Conservation (phyloP, 768 basidiomycete species). For the Phallus indusiatus region DNA sequence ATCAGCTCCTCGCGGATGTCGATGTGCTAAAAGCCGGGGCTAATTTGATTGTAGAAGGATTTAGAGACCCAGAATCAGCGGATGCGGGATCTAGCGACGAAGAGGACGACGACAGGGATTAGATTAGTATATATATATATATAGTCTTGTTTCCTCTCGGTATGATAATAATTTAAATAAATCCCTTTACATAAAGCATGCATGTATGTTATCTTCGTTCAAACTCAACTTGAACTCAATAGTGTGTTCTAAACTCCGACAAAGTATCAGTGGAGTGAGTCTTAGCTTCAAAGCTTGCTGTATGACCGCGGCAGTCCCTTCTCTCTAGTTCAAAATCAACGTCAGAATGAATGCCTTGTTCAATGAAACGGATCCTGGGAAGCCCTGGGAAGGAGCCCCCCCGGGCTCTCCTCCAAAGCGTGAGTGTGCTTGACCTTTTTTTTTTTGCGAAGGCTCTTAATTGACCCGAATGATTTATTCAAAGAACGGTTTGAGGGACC, state of each 20-base stretch:
- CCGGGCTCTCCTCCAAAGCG: slow-evolving; percentile 59
- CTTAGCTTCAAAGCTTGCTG: too few species aligned
- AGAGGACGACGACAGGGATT: not conserved
- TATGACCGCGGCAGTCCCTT: too few species aligned
- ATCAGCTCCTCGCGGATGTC: slow-evolving; percentile 14
- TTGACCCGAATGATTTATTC: slow-evolving; percentile 8
- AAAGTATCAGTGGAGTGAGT: too few species aligned
- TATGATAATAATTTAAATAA: too few species aligned
- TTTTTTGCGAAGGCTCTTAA: not conserved
- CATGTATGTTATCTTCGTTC: too few species aligned
- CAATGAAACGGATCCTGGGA: slow-evolving; percentile 23
- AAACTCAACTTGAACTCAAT: too few species aligned
- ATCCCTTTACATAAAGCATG: too few species aligned
- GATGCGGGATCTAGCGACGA: slow-evolving; percentile 11
- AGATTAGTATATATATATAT: not conserved
- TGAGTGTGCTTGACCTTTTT: slow-evolving; percentile 24
- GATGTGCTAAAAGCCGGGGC: slow-evolving; percentile 18
- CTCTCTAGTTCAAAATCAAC: too few species aligned
- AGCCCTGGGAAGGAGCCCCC: slow-evolving; percentile 33
- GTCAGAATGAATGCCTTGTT: not conserved
- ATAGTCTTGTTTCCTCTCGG: too few species aligned
- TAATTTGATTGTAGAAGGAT: slow-evolving; percentile 21
- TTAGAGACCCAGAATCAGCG: slow-evolving; percentile 1
- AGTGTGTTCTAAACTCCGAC: too few species aligned
- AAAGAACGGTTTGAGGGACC: slow-evolving; percentile 81